Evolutionary conservation across 2,329 filamentous ascomycete genomes (phyloP).

Genomic region (Biscogniauxia sp.): DNA sequence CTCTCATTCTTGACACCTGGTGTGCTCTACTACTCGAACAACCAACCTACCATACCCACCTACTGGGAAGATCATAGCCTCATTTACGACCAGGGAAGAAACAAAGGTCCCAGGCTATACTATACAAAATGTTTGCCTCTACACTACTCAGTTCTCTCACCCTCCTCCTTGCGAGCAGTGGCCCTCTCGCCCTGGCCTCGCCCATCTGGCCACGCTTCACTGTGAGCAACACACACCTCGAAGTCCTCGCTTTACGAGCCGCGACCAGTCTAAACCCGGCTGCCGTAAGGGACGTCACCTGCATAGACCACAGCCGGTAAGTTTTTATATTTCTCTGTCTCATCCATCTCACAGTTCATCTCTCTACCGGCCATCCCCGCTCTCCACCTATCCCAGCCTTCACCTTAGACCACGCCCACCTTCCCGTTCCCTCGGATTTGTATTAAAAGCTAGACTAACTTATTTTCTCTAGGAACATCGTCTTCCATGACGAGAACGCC

Average conservation of each 20-base stretch:
- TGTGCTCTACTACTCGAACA: not conserved
- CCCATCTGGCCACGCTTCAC: slow-evolving; percentile 37
- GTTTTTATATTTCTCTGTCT: slow-evolving; percentile 12
- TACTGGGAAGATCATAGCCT: not conserved
- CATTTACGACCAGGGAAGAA: not conserved
- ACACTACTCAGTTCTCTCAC: slow-evolving; percentile 27
- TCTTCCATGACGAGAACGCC: slow-evolving; percentile 49
- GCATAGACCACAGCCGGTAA: slow-evolving; percentile 42
- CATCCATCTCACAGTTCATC: too few relatives aligned
- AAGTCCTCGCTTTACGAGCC: slow-evolving; percentile 42
- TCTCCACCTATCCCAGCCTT: not conserved
- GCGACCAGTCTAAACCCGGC: slow-evolving; percentile 38
- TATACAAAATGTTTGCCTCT: slow-evolving; percentile 15
- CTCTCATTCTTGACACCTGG: not conserved
- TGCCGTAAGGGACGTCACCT: slow-evolving; percentile 40
- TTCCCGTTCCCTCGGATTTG: not conserved
- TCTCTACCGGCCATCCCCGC: not conserved
- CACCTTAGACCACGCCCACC: too few relatives aligned
- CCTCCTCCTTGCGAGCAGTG: slow-evolving; percentile 32
- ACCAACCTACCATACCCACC: too few relatives aligned
- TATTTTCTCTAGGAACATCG: slow-evolving; percentile 35
- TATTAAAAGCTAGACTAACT: slow-evolving; percentile 8
- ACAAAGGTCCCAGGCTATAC: not conserved
- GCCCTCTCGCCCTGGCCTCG: slow-evolving; percentile 33
- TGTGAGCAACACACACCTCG: slow-evolving; percentile 42